phyloP scores from a whole-genome alignment of 129 eudicot genomes.

The Flaveria robusta region DNA sequence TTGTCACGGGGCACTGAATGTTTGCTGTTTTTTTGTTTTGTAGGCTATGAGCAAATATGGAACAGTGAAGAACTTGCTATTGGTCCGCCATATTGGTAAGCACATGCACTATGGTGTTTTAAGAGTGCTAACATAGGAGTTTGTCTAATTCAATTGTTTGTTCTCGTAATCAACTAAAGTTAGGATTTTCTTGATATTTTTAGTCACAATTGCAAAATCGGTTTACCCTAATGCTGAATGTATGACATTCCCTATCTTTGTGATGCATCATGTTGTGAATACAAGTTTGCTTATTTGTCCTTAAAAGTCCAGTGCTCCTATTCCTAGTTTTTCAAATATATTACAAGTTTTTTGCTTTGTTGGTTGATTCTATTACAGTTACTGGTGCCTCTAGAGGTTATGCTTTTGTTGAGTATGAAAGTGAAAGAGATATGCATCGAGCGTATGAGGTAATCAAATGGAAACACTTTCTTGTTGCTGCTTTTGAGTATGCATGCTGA shows the following conservation, averaged over 20 bases:
- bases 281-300: neutral
- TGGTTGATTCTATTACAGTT: slow-evolving; percentile 48
- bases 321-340: neutral
- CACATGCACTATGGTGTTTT: neutral
- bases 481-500: slow-evolving; percentile 5
- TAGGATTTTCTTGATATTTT: neutral
- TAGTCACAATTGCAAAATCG: neutral
- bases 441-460: slow-evolving; percentile 73
- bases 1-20: neutral
- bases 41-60: slow-evolving; percentile 93
- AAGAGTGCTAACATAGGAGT: neutral
- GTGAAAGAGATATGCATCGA: slow-evolving; percentile 86
- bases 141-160: neutral
- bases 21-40: slow-evolving; percentile 25
- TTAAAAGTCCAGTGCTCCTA: neutral
- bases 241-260: neutral
- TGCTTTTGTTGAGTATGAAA: slow-evolving; percentile 85
- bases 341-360: neutral
- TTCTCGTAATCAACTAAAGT: slow-evolving; percentile 4
- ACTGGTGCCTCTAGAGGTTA: slow-evolving; percentile 97
- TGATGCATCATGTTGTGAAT: neutral
- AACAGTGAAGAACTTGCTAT: slow-evolving; percentile 73
- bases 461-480: neutral
- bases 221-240: slow-evolving; percentile 3
- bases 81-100: slow-evolving; percentile 88